A percentile compares a stretch with the other conserved stretches of the same genome.
These are phyloP conservation scores for Trypanosoma vivax DNA, from an alignment of 208 protist genomes.

Conservation along the genomic window DNA sequence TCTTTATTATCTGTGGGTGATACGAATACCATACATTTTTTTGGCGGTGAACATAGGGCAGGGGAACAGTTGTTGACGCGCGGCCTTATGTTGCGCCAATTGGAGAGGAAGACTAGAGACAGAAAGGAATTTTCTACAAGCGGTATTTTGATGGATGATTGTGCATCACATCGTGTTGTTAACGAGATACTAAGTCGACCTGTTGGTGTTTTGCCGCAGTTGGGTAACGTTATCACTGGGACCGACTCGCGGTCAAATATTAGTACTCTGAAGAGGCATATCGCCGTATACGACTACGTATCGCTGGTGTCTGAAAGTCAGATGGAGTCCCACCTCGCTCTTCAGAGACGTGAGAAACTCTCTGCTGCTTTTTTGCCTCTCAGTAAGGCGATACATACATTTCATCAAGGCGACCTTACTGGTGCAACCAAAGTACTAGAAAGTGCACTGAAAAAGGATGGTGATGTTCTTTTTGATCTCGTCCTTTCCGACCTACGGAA, in stretches of 20 bases:
- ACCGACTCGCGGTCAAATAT: not conserved
- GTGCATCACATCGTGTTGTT: conserved; percentile 41
- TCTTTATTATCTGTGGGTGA: conserved; percentile 35
- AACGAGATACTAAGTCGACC: conserved; percentile 42
- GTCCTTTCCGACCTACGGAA: conserved; percentile 50
- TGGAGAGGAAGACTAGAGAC: conserved; percentile 10
- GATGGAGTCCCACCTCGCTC: conserved; percentile 70
- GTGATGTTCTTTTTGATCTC: conserved; percentile 35
- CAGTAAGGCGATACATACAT: conserved; percentile 43
- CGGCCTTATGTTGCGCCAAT: conserved; percentile 29
- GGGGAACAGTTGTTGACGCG: conserved; percentile 37
- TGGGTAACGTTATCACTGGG: not conserved
- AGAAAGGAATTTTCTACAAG: conserved; percentile 17
- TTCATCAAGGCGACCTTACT: conserved; percentile 44
- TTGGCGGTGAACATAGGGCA: conserved; percentile 37
- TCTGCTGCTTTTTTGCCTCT: conserved; percentile 42
- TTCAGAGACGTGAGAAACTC: conserved; percentile 43
- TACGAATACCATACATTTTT: conserved; percentile 49
- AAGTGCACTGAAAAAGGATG: conserved; percentile 17
- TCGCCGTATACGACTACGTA: conserved; percentile 52
- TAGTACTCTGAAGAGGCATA: conserved; percentile 11
- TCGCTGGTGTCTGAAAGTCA: conserved; percentile 31
- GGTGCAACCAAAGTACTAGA: conserved; percentile 19
- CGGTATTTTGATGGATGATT: conserved; percentile 49
- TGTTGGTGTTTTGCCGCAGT: conserved; percentile 30